phyloP scores from a whole-genome alignment of 176 grass and related monocot species.

The Calamus simplicifolius region DNA sequence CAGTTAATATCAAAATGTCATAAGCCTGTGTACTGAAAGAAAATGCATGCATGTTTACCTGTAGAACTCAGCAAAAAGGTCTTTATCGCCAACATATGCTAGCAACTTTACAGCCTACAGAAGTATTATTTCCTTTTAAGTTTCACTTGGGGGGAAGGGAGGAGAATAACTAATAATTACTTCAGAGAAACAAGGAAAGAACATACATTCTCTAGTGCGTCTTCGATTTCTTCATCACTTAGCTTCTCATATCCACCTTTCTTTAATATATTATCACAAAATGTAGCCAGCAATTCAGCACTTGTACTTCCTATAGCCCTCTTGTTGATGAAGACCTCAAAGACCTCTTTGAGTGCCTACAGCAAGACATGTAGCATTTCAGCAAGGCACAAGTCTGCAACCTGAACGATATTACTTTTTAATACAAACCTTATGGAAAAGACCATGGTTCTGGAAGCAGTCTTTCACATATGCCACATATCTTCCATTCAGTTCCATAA shows the following conservation, averaged over 20 bases:
- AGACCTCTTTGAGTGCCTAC: conserved; percentile 91
- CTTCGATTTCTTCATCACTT: conserved; percentile 97
- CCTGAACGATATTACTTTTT: too few species aligned
- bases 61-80: conserved; percentile 92
- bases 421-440: conserved; percentile 79
- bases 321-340: conserved; percentile 98
- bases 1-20: too few species aligned
- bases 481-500: conserved; percentile 94
- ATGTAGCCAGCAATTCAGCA: conserved; percentile 85
- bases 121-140: neutral
- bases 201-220: conserved; percentile 89
- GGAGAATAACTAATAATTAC: too few species aligned
- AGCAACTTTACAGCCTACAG: conserved; percentile 84
- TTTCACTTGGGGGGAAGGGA: too few species aligned
- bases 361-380: neutral
- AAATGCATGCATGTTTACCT: conserved; percentile 44
- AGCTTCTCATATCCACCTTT: conserved; percentile 96
- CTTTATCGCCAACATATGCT: conserved; percentile 88
- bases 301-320: conserved; percentile 77
- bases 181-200: neutral
- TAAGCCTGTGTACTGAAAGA: too few species aligned
- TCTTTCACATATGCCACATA: conserved; percentile 79
- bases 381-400: too few species aligned
- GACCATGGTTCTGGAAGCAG: conserved; percentile 89
- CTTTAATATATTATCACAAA: conserved; percentile 96